These are phyloP conservation scores for Xylaria sp. DNA, from an alignment of 2,329 filamentous ascomycete genomes.

Conservation along the genomic window DNA sequence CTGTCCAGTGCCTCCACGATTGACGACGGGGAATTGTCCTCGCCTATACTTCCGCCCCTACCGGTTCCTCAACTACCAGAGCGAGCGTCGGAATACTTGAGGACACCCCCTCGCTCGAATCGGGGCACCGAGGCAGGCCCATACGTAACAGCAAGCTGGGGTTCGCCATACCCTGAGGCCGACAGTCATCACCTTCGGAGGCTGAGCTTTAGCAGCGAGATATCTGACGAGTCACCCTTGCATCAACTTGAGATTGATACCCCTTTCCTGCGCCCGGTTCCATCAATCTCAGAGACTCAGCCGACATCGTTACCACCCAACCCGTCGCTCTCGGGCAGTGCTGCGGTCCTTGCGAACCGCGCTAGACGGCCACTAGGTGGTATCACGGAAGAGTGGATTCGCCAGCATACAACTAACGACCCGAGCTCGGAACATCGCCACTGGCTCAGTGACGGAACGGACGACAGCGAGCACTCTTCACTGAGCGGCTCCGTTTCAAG, in stretches of 20 bases:
- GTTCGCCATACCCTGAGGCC: constrained; percentile 84
- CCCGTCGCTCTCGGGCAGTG: constrained; percentile 58
- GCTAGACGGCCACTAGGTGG: constrained; percentile 69
- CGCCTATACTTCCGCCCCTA: constrained; percentile 68
- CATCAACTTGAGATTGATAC: constrained; percentile 72
- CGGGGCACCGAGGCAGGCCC: constrained; percentile 53
- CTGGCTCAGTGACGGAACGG: constrained; percentile 84
- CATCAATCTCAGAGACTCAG: constrained; percentile 55
- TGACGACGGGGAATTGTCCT: constrained; percentile 63
- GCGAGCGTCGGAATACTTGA: constrained; percentile 65
- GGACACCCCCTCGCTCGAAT: constrained; percentile 57
- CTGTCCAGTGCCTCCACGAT: constrained; percentile 72
- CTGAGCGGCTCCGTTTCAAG: constrained; percentile 72
- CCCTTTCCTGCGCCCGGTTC: constrained; percentile 69
- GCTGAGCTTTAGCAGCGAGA: constrained; percentile 67
- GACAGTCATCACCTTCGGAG: constrained; percentile 62
- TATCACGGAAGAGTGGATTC: constrained; percentile 87
- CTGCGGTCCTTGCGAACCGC: constrained; percentile 72
- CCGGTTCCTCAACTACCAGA: constrained; percentile 68
- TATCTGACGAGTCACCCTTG: constrained; percentile 69
- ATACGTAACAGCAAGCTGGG: constrained; percentile 84
- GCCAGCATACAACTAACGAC: constrained; percentile 80
- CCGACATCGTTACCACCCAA: constrained; percentile 49
- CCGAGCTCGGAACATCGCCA: constrained; percentile 76
- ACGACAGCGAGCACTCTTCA: constrained; percentile 80